phyloP scores from a whole-genome alignment of 192 early-diverging fungal species.

The Umbelopsis sp. region DNA sequence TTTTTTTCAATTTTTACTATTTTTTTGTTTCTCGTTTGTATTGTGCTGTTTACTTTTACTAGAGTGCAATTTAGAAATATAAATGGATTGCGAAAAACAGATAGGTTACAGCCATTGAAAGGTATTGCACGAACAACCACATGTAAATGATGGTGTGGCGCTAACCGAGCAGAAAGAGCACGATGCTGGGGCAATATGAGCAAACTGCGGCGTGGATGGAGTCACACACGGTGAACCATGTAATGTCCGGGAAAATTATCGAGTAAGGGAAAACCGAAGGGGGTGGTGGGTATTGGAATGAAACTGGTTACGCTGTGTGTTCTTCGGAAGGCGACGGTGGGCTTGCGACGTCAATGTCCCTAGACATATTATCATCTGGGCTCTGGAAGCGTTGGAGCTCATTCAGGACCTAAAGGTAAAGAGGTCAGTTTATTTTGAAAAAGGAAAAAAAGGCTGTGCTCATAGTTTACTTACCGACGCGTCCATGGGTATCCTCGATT shows the following conservation, averaged over 20 bases:
- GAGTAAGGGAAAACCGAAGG: no score
- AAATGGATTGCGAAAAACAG: neutral
- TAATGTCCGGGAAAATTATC: no score
- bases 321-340: neutral
- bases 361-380: slow-evolving; percentile 54
- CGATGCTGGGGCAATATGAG: no score
- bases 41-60: neutral
- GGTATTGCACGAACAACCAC: neutral
- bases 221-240: no score
- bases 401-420: slow-evolving; percentile 49
- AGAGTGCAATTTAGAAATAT: neutral
- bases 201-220: no score
- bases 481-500: slow-evolving; percentile 69
- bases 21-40: no score
- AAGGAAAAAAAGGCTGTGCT: slow-evolving; percentile 18
- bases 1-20: no score
- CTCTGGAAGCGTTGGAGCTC: slow-evolving; percentile 58
- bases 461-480: slow-evolving; percentile 44
- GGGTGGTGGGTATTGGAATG: neutral
- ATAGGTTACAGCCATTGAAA: slow-evolving; percentile 1
- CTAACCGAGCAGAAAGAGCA: neutral
- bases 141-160: neutral
- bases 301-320: neutral
- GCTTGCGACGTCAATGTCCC: neutral
- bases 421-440: no score